Conservation (phyloP, 768 basidiomycete species). For the Lactarius sp. region DNA sequence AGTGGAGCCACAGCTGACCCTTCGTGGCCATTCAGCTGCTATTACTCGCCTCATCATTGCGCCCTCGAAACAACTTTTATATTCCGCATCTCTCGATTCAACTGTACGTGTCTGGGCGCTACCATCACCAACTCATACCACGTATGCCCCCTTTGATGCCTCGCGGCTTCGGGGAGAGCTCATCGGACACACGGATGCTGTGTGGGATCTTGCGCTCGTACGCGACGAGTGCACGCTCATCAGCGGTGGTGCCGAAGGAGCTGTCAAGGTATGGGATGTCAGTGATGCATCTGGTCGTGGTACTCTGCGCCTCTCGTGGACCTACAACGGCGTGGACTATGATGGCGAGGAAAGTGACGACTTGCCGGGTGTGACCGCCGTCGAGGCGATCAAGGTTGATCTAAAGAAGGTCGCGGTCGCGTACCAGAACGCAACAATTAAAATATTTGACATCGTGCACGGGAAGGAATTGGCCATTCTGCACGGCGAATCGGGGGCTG, state of each 20-base stretch:
- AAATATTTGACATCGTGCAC: slow-evolving; percentile 86
- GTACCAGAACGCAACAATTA: slow-evolving; percentile 83
- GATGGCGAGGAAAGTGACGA: slow-evolving; percentile 41
- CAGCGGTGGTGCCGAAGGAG: slow-evolving; percentile 86
- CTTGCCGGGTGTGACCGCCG: slow-evolving; percentile 64
- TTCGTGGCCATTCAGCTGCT: slow-evolving; percentile 88
- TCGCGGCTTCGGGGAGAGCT: slow-evolving; percentile 71
- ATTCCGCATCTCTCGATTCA: slow-evolving; percentile 90
- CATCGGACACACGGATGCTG: slow-evolving; percentile 90
- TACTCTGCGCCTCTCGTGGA: slow-evolving; percentile 73
- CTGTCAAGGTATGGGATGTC: slow-evolving; percentile 92
- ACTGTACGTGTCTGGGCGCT: slow-evolving; percentile 90
- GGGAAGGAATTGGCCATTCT: slow-evolving; percentile 70
- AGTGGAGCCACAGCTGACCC: slow-evolving; percentile 87
- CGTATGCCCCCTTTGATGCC: slow-evolving; percentile 88
- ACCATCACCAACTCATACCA: slow-evolving; percentile 70
- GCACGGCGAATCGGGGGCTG: slow-evolving; percentile 30
- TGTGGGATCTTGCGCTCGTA: slow-evolving; percentile 91
- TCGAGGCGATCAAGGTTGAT: slow-evolving; percentile 80
- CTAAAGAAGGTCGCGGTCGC: slow-evolving; percentile 86
- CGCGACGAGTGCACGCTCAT: slow-evolving; percentile 81
- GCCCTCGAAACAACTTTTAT: slow-evolving; percentile 69
- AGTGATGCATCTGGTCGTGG: slow-evolving; percentile 54
- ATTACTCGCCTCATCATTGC: slow-evolving; percentile 84
- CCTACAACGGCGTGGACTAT: slow-evolving; percentile 63